These are phyloP conservation scores for Pseudophaeomoniella oleicola DNA, from an alignment of 2,329 filamentous ascomycete species.

Conservation along the genomic window DNA sequence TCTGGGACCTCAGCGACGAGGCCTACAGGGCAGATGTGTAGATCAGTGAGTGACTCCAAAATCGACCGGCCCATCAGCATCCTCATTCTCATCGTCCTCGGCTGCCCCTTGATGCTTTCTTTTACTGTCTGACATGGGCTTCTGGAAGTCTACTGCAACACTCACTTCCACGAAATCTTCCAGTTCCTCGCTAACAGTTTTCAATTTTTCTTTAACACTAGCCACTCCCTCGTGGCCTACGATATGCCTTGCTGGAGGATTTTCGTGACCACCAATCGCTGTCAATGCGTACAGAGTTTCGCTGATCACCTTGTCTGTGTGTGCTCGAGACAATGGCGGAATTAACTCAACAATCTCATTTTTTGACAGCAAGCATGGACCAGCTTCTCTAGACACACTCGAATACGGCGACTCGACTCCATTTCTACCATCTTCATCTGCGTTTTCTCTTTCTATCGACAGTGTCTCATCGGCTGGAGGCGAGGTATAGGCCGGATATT, in stretches of 20 bases:
- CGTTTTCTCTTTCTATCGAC: conserved; percentile 6
- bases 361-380: conserved; percentile 9
- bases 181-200: conserved; percentile 87
- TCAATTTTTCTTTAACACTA: conserved; percentile 88
- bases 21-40: no score
- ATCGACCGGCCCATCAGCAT: background rate
- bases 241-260: conserved; percentile 86
- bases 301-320: conserved; percentile 60
- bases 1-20: no score
- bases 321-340: conserved; percentile 52
- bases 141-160: conserved; percentile 60
- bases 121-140: conserved; percentile 1
- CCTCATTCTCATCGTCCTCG: background rate
- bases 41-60: background rate
- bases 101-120: background rate
- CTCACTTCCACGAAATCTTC: conserved; percentile 93
- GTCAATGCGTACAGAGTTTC: conserved; percentile 87
- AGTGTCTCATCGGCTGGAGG: conserved; percentile 3
- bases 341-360: conserved; percentile 51
- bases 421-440: conserved; percentile 3
- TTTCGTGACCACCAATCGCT: conserved; percentile 88
- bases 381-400: conserved; percentile 7
- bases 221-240: conserved; percentile 78
- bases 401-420: conserved; percentile 1
- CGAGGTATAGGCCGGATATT: conserved; percentile 13